A percentile compares a stretch with the other conserved stretches of the same genome.
Evolutionary conservation across 176 grass and related monocot species (phyloP).

Genomic region (Otatea glauca): DNA sequence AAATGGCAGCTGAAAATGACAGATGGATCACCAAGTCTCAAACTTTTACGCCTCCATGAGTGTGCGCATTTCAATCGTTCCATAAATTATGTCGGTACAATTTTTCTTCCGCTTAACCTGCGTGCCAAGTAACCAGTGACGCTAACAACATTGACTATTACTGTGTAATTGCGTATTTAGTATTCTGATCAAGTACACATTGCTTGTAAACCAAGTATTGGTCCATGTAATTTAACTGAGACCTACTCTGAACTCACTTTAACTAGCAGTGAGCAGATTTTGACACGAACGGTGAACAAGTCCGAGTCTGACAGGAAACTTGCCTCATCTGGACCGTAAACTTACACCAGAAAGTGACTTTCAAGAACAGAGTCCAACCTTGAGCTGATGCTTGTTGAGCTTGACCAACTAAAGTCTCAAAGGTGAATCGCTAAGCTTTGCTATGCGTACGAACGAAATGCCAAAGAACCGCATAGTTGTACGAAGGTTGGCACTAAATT

Average conservation of each 20-base stretch:
- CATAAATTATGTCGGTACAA: neutral
- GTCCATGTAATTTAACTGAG: neutral
- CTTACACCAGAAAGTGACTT: neutral
- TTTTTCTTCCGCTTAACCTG: neutral
- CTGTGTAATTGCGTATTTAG: neutral
- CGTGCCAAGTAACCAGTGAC: neutral
- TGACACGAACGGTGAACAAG: slow-evolving; percentile 1
- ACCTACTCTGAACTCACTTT: neutral
- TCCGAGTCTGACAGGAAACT: neutral
- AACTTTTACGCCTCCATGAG: neutral
- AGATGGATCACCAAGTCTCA: neutral
- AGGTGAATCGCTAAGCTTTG: too few relatives aligned
- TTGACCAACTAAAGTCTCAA: too few relatives aligned
- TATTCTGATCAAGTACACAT: neutral
- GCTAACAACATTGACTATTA: too few relatives aligned
- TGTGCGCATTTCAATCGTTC: neutral
- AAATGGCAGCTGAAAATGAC: neutral
- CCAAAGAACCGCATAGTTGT: neutral
- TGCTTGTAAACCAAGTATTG: too few relatives aligned
- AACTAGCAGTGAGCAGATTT: neutral
- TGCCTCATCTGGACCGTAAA: neutral
- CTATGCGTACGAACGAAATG: neutral
- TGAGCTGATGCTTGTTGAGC: too few relatives aligned
- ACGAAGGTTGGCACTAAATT: neutral
- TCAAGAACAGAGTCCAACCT: neutral